Evolutionary conservation across 768 basidiomycete species (phyloP), one percentile per base, ranked within the genome.

Genomic region (Vararia minispora): DNA sequence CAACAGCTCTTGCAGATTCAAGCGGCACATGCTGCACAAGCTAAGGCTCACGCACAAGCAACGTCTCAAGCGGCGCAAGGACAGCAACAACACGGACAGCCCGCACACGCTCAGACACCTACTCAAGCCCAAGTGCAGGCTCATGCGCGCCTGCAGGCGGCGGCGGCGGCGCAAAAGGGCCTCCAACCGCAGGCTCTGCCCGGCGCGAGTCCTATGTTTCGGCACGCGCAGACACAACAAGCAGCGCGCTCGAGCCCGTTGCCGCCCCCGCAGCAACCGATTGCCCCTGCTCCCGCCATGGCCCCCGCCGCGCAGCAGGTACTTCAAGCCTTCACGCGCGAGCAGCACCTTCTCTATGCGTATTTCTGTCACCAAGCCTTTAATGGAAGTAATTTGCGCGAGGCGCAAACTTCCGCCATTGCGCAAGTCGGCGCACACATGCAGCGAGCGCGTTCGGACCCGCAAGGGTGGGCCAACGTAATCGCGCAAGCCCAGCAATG

Each of bases 31-130:
- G 46, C 40, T 36, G 39, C 46, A 45, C 71, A 67, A 34, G 53
- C 58, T 14, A 61, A 65, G 39, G 51, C 60, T 4, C 61, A 37
- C 23, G 47, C 60, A 12, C 63, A 63, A 39, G 58, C 60, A 0
- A 53, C 58, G 5, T 58, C 54, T 27, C 61, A 58, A 24, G 55
- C 54, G 17, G 46, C 51, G 4, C 60, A 60, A 43, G 57, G 61
- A 24, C 51, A 58, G 1, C 47, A 62, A 6, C 65, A 65, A 9
- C 61, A 18, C 35, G 18, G 24, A 33, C 12, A 9, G 31, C n/a
- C 28, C n/a, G 24, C 27, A 12, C 11, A 13, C n/a, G 4, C n/a
- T n/a, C 41, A 40, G 6, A n/a, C n/a, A n/a, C n/a, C n/a, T n/a
- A n/a, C n/a, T n/a, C 32, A 27, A 32, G 23, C 42, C 18, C 49